Percentiles rank a stretch among this genome's conserved stretches.
These are phyloP conservation scores for Thermochaetoides dissita DNA, from an alignment of 2,329 filamentous ascomycete species.

Conservation along the genomic window DNA sequence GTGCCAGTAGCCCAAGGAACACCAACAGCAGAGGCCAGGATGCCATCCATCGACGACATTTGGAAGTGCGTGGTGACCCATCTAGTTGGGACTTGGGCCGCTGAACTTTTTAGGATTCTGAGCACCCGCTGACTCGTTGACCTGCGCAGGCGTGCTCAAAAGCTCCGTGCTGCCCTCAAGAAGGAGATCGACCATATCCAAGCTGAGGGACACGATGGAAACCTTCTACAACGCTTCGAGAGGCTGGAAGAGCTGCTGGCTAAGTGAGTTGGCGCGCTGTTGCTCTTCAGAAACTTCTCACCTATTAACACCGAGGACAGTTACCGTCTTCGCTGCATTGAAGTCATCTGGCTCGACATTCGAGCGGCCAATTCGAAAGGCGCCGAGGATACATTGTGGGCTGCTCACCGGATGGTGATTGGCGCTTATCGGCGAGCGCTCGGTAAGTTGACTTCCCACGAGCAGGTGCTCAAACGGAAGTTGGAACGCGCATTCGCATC, in stretches of 20 bases:
- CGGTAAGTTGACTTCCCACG: constrained; percentile 37
- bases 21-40: constrained; percentile 2
- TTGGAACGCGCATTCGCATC: constrained; percentile 67
- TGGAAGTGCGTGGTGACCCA: constrained; percentile 11
- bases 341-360: constrained; percentile 59
- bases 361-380: constrained; percentile 47
- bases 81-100: background rate
- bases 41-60: constrained; percentile 8
- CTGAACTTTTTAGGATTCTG: background rate
- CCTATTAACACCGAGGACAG: constrained; percentile 8
- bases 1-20: background rate
- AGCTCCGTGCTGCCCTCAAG: constrained; percentile 27
- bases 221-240: constrained; percentile 30
- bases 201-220: constrained; percentile 21
- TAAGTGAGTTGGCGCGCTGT: constrained; percentile 21
- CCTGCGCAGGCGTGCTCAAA: constrained; percentile 26
- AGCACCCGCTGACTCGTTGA: constrained; percentile 5
- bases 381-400: constrained; percentile 64
- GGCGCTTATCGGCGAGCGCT: constrained; percentile 61
- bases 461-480: constrained; percentile 55
- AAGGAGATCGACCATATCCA: constrained; percentile 31
- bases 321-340: constrained; percentile 53
- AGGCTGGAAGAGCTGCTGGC: constrained; percentile 29
- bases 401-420: constrained; percentile 64
- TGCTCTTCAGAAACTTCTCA: background rate